Evolutionary conservation across 495 filamentous ascomycete species (phyloP).

Genomic region (Aspergillus indologenus): DNA sequence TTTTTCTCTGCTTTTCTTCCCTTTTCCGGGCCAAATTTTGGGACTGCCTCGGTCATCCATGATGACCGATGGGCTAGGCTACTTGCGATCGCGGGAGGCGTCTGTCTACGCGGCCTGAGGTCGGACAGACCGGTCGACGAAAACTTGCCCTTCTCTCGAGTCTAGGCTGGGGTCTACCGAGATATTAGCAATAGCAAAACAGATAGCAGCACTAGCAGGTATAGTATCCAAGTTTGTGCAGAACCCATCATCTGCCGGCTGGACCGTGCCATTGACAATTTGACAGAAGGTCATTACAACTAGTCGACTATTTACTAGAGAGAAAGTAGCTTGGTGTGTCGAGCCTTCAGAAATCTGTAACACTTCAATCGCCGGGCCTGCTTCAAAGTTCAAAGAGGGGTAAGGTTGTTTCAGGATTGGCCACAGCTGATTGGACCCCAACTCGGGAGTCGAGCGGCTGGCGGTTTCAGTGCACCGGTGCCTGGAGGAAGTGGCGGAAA

Average conservation of each 20-base stretch:
- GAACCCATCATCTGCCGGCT: not conserved
- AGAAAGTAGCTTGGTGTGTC: too few species aligned
- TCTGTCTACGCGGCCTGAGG: slow-evolving; percentile 2
- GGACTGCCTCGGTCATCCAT: not conserved
- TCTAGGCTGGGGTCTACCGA: not conserved
- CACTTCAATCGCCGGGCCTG: not conserved
- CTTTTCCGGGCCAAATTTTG: not conserved
- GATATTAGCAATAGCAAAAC: not conserved
- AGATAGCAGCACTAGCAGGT: not conserved
- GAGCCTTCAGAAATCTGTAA: not conserved
- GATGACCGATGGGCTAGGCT: not conserved
- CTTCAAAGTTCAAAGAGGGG: not conserved
- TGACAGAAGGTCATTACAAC: too few species aligned
- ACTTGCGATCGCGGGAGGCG: not conserved
- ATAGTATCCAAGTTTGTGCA: too few species aligned
- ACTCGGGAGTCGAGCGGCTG: not conserved
- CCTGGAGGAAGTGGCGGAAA: not conserved
- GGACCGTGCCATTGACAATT: not conserved
- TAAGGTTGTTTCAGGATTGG: not conserved
- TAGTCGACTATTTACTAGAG: too few species aligned
- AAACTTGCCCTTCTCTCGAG: not conserved
- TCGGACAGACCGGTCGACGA: not conserved
- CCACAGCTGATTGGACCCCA: not conserved
- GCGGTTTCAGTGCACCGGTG: not conserved
- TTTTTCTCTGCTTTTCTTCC: not conserved